phyloP scores from a whole-genome alignment of 352 stramenopile species.

The Phytophthora tubulina region DNA sequence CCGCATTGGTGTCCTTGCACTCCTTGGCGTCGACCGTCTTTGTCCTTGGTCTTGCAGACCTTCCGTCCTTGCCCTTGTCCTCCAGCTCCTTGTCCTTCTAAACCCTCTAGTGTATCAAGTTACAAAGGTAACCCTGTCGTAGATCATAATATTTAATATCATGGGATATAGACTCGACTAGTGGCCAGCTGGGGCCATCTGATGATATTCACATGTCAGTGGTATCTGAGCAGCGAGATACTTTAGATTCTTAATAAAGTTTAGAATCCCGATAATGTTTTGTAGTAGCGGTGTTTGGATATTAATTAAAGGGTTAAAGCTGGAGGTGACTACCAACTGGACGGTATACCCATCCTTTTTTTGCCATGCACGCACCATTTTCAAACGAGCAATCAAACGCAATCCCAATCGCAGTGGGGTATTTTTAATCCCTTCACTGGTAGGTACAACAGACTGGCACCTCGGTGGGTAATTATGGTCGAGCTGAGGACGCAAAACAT shows the following conservation, averaged over 20 bases:
- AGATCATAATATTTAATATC: too few relatives aligned
- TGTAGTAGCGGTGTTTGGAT: slow-evolving; percentile 47
- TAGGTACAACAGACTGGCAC: background rate
- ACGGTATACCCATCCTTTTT: slow-evolving; percentile 18
- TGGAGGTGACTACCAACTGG: slow-evolving; percentile 51
- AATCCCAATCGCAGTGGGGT: background rate
- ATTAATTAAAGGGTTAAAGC: slow-evolving; percentile 30
- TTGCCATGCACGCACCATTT: too few relatives aligned
- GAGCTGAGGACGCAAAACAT: background rate
- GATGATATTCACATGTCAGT: slow-evolving; percentile 31
- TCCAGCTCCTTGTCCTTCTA: too few relatives aligned
- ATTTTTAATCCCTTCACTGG: slow-evolving; percentile 1
- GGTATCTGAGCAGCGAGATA: too few relatives aligned
- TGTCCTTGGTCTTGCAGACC: too few relatives aligned
- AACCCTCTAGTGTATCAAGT: too few relatives aligned
- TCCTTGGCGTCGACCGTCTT: too few relatives aligned
- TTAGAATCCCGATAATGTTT: slow-evolving; percentile 48
- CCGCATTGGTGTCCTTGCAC: too few relatives aligned
- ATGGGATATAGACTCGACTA: too few relatives aligned
- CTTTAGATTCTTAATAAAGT: background rate
- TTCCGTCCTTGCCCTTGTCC: too few relatives aligned
- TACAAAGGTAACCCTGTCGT: too few relatives aligned
- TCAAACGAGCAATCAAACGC: too few relatives aligned
- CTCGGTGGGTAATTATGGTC: slow-evolving; percentile 10
- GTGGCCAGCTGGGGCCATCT: background rate